Base-by-base conservation (phyloP, 2,329 filamentous ascomycete genomes). In the Alternaria solani region DNA sequence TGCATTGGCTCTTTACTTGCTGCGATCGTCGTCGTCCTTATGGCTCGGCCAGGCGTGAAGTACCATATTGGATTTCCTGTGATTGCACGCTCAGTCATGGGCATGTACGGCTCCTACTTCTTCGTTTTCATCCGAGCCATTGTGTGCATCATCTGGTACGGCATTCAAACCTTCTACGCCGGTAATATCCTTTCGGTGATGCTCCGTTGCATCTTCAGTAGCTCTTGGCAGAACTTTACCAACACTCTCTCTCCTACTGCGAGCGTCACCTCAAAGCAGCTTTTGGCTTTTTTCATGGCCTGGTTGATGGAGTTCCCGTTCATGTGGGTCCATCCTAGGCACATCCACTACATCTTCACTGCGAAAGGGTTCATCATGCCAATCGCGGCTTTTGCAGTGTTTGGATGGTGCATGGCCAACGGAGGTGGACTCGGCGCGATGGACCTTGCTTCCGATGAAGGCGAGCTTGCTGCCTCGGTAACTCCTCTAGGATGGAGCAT, bases 81-180 rank as follows among this genome's bases (percentile, higher is more conserved):
- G 7, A 65, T 59, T 32, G 58, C 61, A 18, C 68, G 68, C 18
- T 66, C 68, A 0, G 64, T 30, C 11, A 71, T 72, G 66, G 69
- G 70, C 16, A 75, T 81, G 55, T 76, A 75, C 30, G 80, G 79
- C 16, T 75, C 77, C 1, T 75, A 76, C 55, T 77, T 79, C 28
- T 81, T 82, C 64, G 71, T 36, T 81, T 39, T 79, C 61, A 77
- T 78, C 26, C 62, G 75, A 39, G 73, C 73, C 7, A 64, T 76
- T 0, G 78, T 81, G 2, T 76, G 74, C 12, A 70, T 79, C 34
- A 77, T 81, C 55, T 81, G 79, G 69, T 79, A 78, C 54, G 78
- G 78, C 5, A 71, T 72, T 20, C 69, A 70, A 51, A 61, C 70
- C 2, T 70, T 67, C 44, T 71, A 71, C 38, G 68, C 65, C 4